Evolutionary conservation across 2,329 filamentous ascomycete genomes (phyloP), one percentile per base, ranked within the genome.

Genomic region (Hirsutella thompsonii): DNA sequence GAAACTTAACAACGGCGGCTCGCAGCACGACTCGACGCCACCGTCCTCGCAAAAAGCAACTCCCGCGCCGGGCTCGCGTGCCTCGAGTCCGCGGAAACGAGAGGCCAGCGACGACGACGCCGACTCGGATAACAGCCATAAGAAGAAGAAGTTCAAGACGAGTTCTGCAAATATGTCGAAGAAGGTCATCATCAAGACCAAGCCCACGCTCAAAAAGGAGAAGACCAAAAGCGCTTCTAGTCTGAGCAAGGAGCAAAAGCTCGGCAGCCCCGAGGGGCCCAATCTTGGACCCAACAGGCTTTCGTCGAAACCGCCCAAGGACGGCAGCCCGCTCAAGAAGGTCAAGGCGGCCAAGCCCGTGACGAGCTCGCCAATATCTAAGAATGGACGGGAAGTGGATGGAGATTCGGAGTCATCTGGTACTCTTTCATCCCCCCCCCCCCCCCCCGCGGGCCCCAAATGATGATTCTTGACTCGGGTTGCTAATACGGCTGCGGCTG

Each of bases 21-120:
- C 67, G 42, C 68, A 70, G 46, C 64, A 69, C 48, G 74, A 76
- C 43, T 63, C 66, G 37, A 79, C 76, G 34, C 75, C 76, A 9
- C 75, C 76, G 14, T 71, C 71, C 23, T 80, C 75, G 47, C 75
- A 79, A 51, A 79, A 77, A 52, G 73, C 71, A 30, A 81, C 77
- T 2, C 76, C 77, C 2, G 59, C 62, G 14, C 70, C 75, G 2
- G 67, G 63, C 8, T 76, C 72, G 11, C 64, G 71, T 40, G 71
- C 67, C 18, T 58, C 59, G 20, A 78, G 72, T 46, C 74, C 73
- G 4, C 67, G 69, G 50, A 78, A 78, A 55, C 67, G 74, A 20
- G 73, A 76, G 40, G 67, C 62, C 35, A 72, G 73, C 45, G 69
- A 74, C 38, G 72, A 76, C 20, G 72, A 72, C 36, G 70, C 67